phyloP scores from a whole-genome alignment of 805 yeast genomes.

The Candida xyloterini region DNA sequence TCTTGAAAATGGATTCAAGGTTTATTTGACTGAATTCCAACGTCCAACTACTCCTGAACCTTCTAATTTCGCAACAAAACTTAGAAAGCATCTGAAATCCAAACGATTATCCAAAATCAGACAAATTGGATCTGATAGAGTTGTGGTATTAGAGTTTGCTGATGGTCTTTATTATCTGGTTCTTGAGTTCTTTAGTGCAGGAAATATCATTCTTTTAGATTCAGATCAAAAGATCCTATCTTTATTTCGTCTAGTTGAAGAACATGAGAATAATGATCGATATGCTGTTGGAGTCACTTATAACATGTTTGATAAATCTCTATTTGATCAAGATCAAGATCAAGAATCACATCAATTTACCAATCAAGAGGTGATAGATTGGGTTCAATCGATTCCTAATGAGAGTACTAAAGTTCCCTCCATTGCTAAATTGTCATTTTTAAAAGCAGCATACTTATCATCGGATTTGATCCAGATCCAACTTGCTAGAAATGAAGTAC shows the following conservation, averaged over 20 bases:
- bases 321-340: slow-evolving; percentile 35
- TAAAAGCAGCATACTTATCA: slow-evolving; percentile 70
- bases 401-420: slow-evolving; percentile 48
- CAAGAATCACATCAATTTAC: slow-evolving; percentile 23
- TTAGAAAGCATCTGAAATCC: slow-evolving; percentile 82
- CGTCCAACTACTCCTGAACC: slow-evolving; percentile 81
- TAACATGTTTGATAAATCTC: slow-evolving; percentile 50
- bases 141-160: slow-evolving; percentile 79
- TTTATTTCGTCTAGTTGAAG: slow-evolving; percentile 75
- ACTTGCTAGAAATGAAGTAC: slow-evolving; percentile 44
- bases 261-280: slow-evolving; percentile 57
- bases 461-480: slow-evolving; percentile 70
- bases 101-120: slow-evolving; percentile 69
- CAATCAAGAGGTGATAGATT: slow-evolving; percentile 32
- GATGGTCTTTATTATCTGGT: slow-evolving; percentile 78
- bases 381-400: slow-evolving; percentile 40
- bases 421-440: slow-evolving; percentile 66
- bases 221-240: slow-evolving; percentile 63
- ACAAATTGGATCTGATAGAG: slow-evolving; percentile 78
- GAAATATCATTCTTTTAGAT: slow-evolving; percentile 80
- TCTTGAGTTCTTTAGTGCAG: slow-evolving; percentile 92
- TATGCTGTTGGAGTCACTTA: slow-evolving; percentile 78
- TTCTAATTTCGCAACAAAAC: slow-evolving; percentile 77
- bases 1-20: slow-evolving; percentile 81
- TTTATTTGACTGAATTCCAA: slow-evolving; percentile 75